These are phyloP conservation scores for Blastocrithidia nonstop DNA, from an alignment of 208 protist species.

Conservation along the genomic window DNA sequence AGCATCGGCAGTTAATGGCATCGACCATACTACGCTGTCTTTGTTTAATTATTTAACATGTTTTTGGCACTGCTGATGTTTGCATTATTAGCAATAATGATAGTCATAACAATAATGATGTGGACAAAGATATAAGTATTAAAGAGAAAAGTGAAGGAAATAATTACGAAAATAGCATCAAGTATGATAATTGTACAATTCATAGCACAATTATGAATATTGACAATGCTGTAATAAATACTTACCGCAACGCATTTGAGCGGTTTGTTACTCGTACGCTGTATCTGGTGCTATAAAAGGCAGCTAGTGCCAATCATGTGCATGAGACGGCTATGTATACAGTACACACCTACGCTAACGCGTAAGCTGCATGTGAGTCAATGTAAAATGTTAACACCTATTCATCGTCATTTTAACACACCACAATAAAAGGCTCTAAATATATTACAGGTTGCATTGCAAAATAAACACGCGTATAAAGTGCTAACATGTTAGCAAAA, in stretches of 20 bases:
- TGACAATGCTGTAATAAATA: not conserved
- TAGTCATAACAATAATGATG: no score
- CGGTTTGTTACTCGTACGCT: constrained; percentile 42
- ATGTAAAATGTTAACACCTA: no score
- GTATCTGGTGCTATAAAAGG: constrained; percentile 84
- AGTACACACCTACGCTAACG: not conserved
- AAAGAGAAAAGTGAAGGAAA: constrained; percentile 6
- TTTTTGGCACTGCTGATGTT: no score
- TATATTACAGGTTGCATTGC: no score
- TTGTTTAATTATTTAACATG: constrained; percentile 19
- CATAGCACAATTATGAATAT: not conserved
- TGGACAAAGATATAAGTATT: not conserved
- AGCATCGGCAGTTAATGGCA: constrained; percentile 59
- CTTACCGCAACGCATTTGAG: constrained; percentile 9
- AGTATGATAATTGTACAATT: not conserved
- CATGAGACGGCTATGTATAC: constrained; percentile 32
- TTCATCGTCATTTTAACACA: constrained; percentile 38
- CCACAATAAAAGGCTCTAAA: no score
- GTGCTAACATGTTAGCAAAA: no score
- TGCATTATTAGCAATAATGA: no score
- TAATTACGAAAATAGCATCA: no score
- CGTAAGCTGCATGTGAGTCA: no score
- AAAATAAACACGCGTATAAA: no score
- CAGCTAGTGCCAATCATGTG: constrained; percentile 26
- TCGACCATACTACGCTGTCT: constrained; percentile 54